Base-by-base conservation (phyloP, 192 early-diverging fungal genomes). In the Backusella tuberculispora region DNA sequence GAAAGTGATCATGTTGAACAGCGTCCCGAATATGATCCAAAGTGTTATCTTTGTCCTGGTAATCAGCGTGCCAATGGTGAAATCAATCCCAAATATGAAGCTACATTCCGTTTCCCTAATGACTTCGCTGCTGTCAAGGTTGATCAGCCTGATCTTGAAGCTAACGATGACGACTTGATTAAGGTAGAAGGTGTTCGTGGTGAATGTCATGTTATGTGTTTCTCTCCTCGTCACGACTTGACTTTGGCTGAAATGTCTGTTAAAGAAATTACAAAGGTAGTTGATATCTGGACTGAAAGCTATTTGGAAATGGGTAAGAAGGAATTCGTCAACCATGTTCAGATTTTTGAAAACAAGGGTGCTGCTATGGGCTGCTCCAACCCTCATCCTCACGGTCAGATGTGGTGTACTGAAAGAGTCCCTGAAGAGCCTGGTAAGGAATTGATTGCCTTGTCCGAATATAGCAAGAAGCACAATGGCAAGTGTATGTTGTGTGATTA, bases 311-410 rank as follows among this genome's bases (percentile, higher is more conserved):
- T 95, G 34, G 79, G 84, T 7, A 64, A 78, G 7, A 69, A 86
- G 17, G 78, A 83, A 1, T 77, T 74, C 50, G 87, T 99, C 72
- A 84, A 86, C 41, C 92, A 99, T 76, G 91, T 95, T 44, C 95
- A 98, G 85, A 85, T 99, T 50, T 99, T 99, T 88, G 97, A 99
- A 75, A 99, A 99, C 86, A 99, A 99, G 86, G 97, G 97, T 17
- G 83, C 92, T 0, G 86, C 89, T 66, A 98, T 99, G 97, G 97
- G 97, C n/a, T 99, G 97, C 82, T 96, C 95, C 41, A 97, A 96
- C 79, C 96, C 97, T 21, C 97, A 99, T 78, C 96, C 96, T 46
- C 97, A 99, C 64, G 91, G 95, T 53, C 96, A 97, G 78, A 88
- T 95, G 56, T 98, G 97, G 97, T 93, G 95, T 12, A 90, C 93